These are phyloP conservation scores for Populus hybrid DNA, from an alignment of 441 rosid genomes.

Conservation along the genomic window DNA sequence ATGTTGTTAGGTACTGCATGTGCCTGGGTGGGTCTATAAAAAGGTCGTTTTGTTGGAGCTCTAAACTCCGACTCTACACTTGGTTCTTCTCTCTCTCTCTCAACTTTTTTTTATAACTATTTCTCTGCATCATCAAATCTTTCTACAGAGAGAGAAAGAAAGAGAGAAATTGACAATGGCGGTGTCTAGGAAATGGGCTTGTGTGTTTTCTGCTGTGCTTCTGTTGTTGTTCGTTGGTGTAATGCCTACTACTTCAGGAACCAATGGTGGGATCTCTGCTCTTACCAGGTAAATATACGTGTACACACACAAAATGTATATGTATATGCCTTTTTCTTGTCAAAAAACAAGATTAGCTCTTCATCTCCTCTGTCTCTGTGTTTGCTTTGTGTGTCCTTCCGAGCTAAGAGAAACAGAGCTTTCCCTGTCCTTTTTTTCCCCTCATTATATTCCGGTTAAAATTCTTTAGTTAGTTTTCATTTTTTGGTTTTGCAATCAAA, in stretches of 20 bases:
- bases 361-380: neutral
- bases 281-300: constrained; percentile 27
- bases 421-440: neutral
- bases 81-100: constrained; percentile 8
- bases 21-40: constrained; percentile 40
- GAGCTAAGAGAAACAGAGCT: neutral
- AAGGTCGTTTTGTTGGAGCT: constrained; percentile 28
- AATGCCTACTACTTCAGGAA: constrained; percentile 24
- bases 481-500: neutral
- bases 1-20: neutral
- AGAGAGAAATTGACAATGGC: constrained; percentile 28
- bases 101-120: neutral
- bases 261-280: constrained; percentile 24
- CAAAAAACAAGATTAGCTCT: neutral
- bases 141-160: constrained; percentile 8
- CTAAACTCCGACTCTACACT: constrained; percentile 29
- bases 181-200: constrained; percentile 23
- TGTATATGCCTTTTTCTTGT: neutral
- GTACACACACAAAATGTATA: neutral
- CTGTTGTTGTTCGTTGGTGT: constrained; percentile 34
- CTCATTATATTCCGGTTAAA: neutral
- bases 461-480: neutral
- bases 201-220: constrained; percentile 26
- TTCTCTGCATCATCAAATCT: constrained; percentile 1
- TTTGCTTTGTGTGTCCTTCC: neutral